A percentile compares a stretch with the other conserved stretches of the same genome.
Conservation (phyloP, 495 filamentous ascomycete genomes). For the Hyaloscypha bicolor region DNA sequence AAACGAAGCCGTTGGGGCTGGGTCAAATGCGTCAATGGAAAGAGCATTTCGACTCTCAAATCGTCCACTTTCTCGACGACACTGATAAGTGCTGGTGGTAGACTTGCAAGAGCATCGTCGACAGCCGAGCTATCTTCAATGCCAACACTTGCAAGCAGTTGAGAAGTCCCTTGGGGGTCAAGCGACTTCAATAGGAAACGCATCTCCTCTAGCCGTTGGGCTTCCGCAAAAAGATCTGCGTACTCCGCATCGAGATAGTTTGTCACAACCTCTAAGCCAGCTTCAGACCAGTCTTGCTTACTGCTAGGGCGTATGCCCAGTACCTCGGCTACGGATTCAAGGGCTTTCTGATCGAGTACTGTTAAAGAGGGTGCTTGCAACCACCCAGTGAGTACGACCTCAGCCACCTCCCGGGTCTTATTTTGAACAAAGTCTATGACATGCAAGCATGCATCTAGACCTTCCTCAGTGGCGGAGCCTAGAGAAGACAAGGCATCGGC, state of each 20-base stretch:
- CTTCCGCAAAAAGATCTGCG: constrained; percentile 6
- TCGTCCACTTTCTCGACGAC: constrained; percentile 11
- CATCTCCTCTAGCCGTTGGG: constrained; percentile 5
- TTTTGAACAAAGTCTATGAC: constrained; percentile 4
- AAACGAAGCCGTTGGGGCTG: constrained; percentile 4
- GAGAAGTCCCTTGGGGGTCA: constrained; percentile 4
- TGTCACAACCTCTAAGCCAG: not conserved
- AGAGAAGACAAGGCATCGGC: not conserved
- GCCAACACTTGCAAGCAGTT: not conserved
- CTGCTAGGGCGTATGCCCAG: not conserved
- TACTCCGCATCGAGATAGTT: constrained; percentile 15
- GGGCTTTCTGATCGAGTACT: not conserved
- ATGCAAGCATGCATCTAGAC: constrained; percentile 9
- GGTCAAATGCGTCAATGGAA: constrained; percentile 9
- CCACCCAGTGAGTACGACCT: constrained; percentile 4
- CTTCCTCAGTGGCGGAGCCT: not conserved
- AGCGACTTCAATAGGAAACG: not conserved
- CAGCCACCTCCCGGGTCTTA: not conserved
- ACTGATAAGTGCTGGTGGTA: constrained; percentile 7
- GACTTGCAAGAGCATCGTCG: constrained; percentile 4
- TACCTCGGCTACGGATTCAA: not conserved
- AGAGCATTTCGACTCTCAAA: constrained; percentile 2
- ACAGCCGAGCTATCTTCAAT: constrained; percentile 5
- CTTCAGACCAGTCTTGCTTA: not conserved
- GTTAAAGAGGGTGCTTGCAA: not conserved